Evolutionary conservation across 495 filamentous ascomycete species (phyloP).

Genomic region (Talaromyces stipitatus): DNA sequence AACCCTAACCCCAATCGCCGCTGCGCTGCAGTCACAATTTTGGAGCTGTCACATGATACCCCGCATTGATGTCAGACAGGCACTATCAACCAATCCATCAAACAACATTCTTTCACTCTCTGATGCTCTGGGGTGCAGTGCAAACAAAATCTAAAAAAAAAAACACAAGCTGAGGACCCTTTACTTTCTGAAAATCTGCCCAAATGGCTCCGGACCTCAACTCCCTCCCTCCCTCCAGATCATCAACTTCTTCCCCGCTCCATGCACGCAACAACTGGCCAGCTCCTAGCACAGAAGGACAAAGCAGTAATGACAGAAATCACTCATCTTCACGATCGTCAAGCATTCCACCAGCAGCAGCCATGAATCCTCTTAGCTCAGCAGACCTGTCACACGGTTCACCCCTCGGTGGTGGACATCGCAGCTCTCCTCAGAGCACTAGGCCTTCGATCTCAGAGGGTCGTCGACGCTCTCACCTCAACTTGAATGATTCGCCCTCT

Average conservation of each 20-base stretch:
- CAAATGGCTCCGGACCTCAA: conserved; percentile 67
- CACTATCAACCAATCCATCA: neutral
- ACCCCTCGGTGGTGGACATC: conserved; percentile 48
- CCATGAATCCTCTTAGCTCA: conserved; percentile 29
- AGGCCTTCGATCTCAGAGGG: conserved; percentile 40
- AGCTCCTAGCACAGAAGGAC: conserved; percentile 20
- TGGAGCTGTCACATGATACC: conserved; percentile 2
- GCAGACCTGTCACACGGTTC: conserved; percentile 55
- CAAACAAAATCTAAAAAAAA: no score
- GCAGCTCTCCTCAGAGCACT: conserved; percentile 47
- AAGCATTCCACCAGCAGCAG: conserved; percentile 48
- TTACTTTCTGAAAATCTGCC: no score
- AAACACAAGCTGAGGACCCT: no score
- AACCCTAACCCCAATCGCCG: no score
- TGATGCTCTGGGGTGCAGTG: no score
- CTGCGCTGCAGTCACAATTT: neutral
- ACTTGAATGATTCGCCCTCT: conserved; percentile 55
- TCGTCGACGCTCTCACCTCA: conserved; percentile 62
- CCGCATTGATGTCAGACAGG: neutral
- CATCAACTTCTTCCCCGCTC: conserved; percentile 34
- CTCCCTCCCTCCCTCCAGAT: conserved; percentile 59
- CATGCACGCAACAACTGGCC: conserved; percentile 25
- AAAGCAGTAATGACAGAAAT: conserved; percentile 14
- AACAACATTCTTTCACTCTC: neutral
- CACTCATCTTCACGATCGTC: conserved; percentile 41